A percentile compares a stretch with the other conserved stretches of the same genome.
phyloP scores from a whole-genome alignment of 257 asterid genomes.

The Plectranthus barbatus region DNA sequence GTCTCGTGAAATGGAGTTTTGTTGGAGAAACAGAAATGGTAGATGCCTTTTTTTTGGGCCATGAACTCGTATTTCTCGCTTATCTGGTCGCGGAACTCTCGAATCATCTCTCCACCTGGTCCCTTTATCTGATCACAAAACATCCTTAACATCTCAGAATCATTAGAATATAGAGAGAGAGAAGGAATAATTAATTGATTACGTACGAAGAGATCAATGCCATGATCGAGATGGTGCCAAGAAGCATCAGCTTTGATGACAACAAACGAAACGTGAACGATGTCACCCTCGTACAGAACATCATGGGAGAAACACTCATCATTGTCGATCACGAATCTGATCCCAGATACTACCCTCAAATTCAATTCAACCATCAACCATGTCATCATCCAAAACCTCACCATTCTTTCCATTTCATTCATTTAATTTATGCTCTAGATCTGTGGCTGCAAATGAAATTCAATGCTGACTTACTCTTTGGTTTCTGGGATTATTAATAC shows the following conservation, averaged over 20 bases:
- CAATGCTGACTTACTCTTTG: too few species aligned
- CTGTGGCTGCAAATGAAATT: too few species aligned
- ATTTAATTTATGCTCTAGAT: not conserved
- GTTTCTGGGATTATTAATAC: too few species aligned
- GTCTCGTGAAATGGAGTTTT: conserved; percentile 73
- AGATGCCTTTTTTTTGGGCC: conserved; percentile 50
- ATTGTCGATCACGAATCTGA: conserved; percentile 67
- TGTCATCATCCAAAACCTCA: not conserved
- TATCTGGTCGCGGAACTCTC: conserved; percentile 49
- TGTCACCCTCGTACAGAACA: conserved; percentile 52
- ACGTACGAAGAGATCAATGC: conserved; percentile 62
- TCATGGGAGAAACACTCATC: conserved; percentile 74
- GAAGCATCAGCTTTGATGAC: conserved; percentile 58
- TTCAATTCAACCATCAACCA: not conserved
- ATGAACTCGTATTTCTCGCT: conserved; percentile 65
- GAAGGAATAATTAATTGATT: too few species aligned
- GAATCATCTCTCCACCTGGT: conserved; percentile 53
- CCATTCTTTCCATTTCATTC: not conserved
- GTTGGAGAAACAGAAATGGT: conserved; percentile 66
- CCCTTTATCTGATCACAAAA: conserved; percentile 89
- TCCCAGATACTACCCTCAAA: conserved; percentile 38
- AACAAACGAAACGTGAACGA: conserved; percentile 67
- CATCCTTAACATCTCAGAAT: too few species aligned
- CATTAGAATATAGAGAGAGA: too few species aligned
- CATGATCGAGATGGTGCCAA: conserved; percentile 52